Conservation (phyloP, 495 filamentous ascomycete species). For the Penicillium goetzii region DNA sequence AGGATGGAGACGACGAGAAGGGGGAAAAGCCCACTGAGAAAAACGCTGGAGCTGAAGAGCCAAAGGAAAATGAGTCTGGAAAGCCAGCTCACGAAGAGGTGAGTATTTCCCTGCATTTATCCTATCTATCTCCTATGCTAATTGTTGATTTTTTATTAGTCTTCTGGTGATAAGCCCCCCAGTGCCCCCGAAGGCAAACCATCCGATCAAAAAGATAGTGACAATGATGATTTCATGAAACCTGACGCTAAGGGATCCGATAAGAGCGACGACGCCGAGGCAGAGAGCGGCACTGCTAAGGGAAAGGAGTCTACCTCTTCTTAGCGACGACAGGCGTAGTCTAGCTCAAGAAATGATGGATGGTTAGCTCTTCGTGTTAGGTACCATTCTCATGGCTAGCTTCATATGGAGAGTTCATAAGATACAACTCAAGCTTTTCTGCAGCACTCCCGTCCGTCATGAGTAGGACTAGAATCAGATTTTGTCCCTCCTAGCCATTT, state of each 20-base stretch:
- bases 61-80: slow-evolving; percentile 1
- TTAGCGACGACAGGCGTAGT: not conserved
- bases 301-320: not conserved
- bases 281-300: not conserved
- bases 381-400: not conserved
- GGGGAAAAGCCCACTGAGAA: slow-evolving; percentile 6
- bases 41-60: slow-evolving; percentile 9
- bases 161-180: not conserved
- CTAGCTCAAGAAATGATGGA: not conserved
- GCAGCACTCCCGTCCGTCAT: not conserved
- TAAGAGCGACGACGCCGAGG: not conserved
- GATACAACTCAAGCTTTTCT: not conserved
- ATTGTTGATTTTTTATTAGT: not conserved
- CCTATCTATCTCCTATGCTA: not conserved
- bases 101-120: not conserved
- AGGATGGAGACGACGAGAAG: slow-evolving; percentile 21
- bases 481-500: not conserved
- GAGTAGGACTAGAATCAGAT: not conserved
- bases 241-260: not conserved
- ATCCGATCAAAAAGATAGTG: not conserved
- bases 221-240: not conserved
- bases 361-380: not conserved
- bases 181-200: not conserved
- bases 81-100: slow-evolving; percentile 16
- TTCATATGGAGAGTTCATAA: not conserved